Conservation (phyloP, 2,329 filamentous ascomycete species). For the Neofusicoccum ribis region DNA sequence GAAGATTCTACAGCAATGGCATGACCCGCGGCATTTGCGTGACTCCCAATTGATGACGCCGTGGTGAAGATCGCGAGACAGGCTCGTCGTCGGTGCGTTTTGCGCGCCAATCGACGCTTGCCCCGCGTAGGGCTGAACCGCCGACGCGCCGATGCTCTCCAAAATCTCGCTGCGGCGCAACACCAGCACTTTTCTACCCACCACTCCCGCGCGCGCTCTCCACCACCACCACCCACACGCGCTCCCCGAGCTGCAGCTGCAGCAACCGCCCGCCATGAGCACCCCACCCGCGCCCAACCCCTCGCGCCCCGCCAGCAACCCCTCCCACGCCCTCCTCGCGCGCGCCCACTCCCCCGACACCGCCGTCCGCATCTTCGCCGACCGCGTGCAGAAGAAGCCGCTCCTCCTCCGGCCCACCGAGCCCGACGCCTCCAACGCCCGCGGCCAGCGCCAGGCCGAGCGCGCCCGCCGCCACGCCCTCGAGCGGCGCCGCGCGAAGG, state of each 20-base stretch:
- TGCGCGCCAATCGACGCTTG: neutral
- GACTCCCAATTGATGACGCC: neutral
- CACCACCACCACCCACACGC: too few relatives aligned
- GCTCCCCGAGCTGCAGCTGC: neutral
- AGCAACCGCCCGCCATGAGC: neutral
- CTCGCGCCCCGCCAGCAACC: neutral
- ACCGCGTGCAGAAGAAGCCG: conserved; percentile 80
- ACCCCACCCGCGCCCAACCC: neutral
- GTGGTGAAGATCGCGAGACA: neutral
- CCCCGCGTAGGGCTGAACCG: too few relatives aligned
- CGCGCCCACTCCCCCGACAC: conserved; percentile 77
- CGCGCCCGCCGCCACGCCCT: neutral
- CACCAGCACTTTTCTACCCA: too few relatives aligned
- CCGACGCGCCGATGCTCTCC: too few relatives aligned
- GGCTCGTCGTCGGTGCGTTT: neutral
- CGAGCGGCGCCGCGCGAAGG: conserved; percentile 34
- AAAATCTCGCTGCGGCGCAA: too few relatives aligned
- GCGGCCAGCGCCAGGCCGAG: conserved; percentile 43
- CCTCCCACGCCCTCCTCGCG: conserved; percentile 61
- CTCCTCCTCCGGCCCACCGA: conserved; percentile 77
- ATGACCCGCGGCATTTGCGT: neutral
- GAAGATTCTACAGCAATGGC: neutral
- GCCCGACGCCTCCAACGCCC: conserved; percentile 58
- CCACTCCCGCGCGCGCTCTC: too few relatives aligned
- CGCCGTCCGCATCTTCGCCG: conserved; percentile 70